A percentile compares a stretch with the other conserved stretches of the same genome.
These are phyloP conservation scores for Rosa persica DNA, from an alignment of 306 rosid genomes.

Conservation along the genomic window DNA sequence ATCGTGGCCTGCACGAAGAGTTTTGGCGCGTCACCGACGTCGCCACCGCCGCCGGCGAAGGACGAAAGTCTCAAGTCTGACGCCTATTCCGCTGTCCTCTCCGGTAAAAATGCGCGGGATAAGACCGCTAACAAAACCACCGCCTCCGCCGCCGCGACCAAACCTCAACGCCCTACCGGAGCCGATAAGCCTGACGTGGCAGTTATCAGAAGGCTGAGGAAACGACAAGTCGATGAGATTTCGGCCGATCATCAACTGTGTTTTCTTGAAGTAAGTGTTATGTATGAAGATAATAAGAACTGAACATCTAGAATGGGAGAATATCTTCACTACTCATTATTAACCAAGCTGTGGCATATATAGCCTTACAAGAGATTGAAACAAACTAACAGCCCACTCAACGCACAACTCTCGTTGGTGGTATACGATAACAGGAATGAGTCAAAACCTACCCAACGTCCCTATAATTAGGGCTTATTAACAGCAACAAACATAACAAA, in stretches of 20 bases:
- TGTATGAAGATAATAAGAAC: too few relatives aligned
- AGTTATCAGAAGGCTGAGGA: constrained; percentile 68
- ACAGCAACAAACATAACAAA: too few relatives aligned
- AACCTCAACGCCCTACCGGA: constrained; percentile 33
- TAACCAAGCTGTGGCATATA: too few relatives aligned
- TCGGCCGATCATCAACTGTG: constrained; percentile 63
- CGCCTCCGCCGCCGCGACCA: constrained; percentile 18
- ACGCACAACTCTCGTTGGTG: too few relatives aligned
- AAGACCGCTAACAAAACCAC: constrained; percentile 42
- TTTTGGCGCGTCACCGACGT: constrained; percentile 52
- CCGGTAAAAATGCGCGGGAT: constrained; percentile 40
- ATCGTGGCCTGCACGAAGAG: constrained; percentile 81
- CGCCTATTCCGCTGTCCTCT: background rate
- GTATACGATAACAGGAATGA: too few relatives aligned
- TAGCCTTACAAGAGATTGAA: too few relatives aligned
- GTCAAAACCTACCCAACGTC: too few relatives aligned
- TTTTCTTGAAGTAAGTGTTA: constrained; percentile 75
- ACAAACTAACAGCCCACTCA: too few relatives aligned
- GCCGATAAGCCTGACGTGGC: constrained; percentile 42
- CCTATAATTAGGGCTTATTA: too few relatives aligned
- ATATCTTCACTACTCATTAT: too few relatives aligned
- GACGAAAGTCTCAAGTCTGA: constrained; percentile 43
- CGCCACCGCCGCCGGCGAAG: constrained; percentile 28
- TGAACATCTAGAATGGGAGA: too few relatives aligned
- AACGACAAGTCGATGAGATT: constrained; percentile 64